phyloP scores from a whole-genome alignment of 2,329 filamentous ascomycete genomes.

The Pseudohalonectria lignicola region DNA sequence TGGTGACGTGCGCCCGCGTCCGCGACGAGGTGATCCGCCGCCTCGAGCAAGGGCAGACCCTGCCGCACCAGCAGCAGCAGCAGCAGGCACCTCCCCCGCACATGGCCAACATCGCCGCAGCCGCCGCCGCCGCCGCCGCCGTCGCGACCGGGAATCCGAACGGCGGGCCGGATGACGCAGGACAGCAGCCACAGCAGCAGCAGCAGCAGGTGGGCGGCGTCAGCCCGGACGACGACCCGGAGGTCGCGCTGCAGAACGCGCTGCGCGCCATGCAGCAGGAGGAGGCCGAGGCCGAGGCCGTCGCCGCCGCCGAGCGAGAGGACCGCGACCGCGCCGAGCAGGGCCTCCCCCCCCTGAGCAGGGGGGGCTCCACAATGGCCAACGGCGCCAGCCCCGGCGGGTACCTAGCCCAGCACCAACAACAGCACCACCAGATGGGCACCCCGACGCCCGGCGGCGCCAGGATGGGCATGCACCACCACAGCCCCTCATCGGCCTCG shows the following conservation, averaged over 20 bases:
- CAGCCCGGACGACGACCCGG: slow-evolving; percentile 37
- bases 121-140: slow-evolving; percentile 3
- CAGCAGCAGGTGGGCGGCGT: slow-evolving; percentile 4
- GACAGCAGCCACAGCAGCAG: slow-evolving; percentile 7
- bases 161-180: not conserved
- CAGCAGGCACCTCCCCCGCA: too few species aligned
- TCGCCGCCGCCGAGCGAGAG: slow-evolving; percentile 41
- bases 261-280: slow-evolving; percentile 47
- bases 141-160: not conserved
- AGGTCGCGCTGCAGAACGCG: slow-evolving; percentile 47
- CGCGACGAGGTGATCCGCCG: slow-evolving; percentile 43
- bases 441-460: slow-evolving; percentile 9
- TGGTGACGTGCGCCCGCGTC: slow-evolving; percentile 44
- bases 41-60: slow-evolving; percentile 12
- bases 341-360: slow-evolving; percentile 16
- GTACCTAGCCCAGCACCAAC: slow-evolving; percentile 4
- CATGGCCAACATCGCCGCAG: slow-evolving; percentile 1
- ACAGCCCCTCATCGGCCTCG: too few species aligned
- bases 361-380: slow-evolving; percentile 1
- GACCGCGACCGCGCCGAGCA: slow-evolving; percentile 38
- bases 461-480: slow-evolving; percentile 1
- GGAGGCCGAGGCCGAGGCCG: slow-evolving; percentile 46
- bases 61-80: slow-evolving; percentile 1
- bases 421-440: slow-evolving; percentile 6
- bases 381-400: slow-evolving; percentile 1